These are phyloP conservation scores for Mucor irregularis DNA, from an alignment of 371 early-diverging fungal genomes.

Conservation along the genomic window DNA sequence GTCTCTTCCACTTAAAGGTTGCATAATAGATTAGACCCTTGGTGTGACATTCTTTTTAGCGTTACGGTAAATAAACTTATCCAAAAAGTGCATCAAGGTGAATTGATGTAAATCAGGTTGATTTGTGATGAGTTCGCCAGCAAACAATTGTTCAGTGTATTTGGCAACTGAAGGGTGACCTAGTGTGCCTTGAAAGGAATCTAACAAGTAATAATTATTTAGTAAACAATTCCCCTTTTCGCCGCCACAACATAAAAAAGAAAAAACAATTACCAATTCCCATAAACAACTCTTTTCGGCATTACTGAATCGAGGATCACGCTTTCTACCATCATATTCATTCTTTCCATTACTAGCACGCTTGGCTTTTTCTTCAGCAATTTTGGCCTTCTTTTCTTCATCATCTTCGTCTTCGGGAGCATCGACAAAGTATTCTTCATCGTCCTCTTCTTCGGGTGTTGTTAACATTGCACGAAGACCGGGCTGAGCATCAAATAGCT, in stretches of 20 bases:
- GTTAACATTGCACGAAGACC: slow-evolving; percentile 64
- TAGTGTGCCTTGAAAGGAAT: slow-evolving; percentile 76
- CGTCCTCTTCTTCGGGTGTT: slow-evolving; percentile 74
- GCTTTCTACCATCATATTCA: slow-evolving; percentile 82
- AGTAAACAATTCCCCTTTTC: too few species aligned
- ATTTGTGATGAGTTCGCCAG: slow-evolving; percentile 67
- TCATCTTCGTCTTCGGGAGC: slow-evolving; percentile 51
- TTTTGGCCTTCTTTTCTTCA: slow-evolving; percentile 15
- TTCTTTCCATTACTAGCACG: slow-evolving; percentile 6
- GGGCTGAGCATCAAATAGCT: slow-evolving; percentile 50
- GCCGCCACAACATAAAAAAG: not conserved
- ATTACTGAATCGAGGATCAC: slow-evolving; percentile 83
- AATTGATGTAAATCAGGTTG: slow-evolving; percentile 88
- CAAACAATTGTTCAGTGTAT: slow-evolving; percentile 75
- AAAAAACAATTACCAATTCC: slow-evolving; percentile 76
- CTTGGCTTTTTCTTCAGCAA: slow-evolving; percentile 14
- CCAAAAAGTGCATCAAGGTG: slow-evolving; percentile 91
- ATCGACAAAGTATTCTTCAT: slow-evolving; percentile 60
- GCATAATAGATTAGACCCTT: slow-evolving; percentile 66
- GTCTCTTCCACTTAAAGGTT: slow-evolving; percentile 48
- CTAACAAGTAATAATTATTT: slow-evolving; percentile 25
- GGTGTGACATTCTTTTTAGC: slow-evolving; percentile 72
- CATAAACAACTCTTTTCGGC: slow-evolving; percentile 86
- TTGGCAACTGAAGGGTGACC: slow-evolving; percentile 90
- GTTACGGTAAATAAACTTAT: slow-evolving; percentile 94